These are phyloP conservation scores for Plasmodium knowlesi DNA, from an alignment of 169 alveolate species.

Conservation along the genomic window DNA sequence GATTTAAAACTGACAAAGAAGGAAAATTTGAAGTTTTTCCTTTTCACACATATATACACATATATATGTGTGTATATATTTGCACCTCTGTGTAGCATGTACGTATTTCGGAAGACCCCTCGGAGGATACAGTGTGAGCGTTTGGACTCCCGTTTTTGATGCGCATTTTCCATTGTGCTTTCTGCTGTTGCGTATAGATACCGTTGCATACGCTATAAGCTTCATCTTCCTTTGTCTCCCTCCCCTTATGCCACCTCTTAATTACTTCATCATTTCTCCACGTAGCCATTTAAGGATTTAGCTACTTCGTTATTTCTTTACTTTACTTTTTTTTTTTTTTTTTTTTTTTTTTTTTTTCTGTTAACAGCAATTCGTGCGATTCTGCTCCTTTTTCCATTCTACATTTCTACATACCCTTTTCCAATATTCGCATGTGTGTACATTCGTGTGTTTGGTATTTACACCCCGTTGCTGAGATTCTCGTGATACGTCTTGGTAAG, in stretches of 20 bases:
- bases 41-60: not conserved
- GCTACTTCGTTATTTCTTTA: not conserved
- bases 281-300: not conserved
- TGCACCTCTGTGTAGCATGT: not conserved
- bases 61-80: not conserved
- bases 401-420: not conserved
- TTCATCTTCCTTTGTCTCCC: not conserved
- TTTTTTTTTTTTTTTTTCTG: not conserved
- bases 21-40: slow-evolving; percentile 7
- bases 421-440: not conserved
- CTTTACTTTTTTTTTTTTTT: not conserved
- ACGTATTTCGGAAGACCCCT: not conserved
- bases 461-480: not conserved
- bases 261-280: not conserved
- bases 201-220: not conserved
- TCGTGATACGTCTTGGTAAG: not conserved
- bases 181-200: not conserved
- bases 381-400: not conserved
- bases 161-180: not conserved
- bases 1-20: slow-evolving; percentile 8
- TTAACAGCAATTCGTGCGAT: not conserved
- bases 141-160: not conserved
- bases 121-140: not conserved
- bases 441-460: not conserved
- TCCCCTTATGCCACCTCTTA: not conserved